A percentile compares a stretch with the other conserved stretches of the same genome.
Conservation (phyloP, 176 grass and related monocot genomes). For the Aegilops sharonensis region DNA sequence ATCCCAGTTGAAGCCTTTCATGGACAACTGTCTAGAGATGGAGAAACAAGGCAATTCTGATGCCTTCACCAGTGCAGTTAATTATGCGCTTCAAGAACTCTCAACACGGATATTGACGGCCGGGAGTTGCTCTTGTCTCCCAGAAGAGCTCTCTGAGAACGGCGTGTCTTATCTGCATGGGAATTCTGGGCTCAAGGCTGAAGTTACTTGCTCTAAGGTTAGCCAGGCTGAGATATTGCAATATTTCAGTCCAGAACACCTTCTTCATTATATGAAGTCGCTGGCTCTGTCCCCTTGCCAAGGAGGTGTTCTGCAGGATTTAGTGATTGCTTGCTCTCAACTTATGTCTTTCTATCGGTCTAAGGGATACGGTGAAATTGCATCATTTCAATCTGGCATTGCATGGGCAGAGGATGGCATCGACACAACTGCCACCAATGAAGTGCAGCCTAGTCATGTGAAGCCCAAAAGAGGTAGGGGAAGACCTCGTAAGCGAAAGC, state of each 20-base stretch:
- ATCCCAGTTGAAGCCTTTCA: conserved; percentile 64
- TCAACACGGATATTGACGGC: conserved; percentile 48
- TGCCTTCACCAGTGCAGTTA: conserved; percentile 43
- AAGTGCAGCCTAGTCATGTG: conserved; percentile 22
- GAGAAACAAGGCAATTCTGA: conserved; percentile 56
- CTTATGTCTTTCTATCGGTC: conserved; percentile 56
- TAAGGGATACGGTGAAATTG: conserved; percentile 52
- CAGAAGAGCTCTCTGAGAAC: conserved; percentile 31
- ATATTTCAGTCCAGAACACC: conserved; percentile 44
- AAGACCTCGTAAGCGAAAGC: conserved; percentile 25
- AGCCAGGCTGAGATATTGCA: conserved; percentile 30
- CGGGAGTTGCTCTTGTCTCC: conserved; percentile 55
- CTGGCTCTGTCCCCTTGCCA: conserved; percentile 42
- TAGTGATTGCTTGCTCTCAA: conserved; percentile 57
- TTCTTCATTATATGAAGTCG: conserved; percentile 45
- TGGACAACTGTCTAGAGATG: conserved; percentile 46
- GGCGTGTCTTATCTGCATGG: conserved; percentile 36
- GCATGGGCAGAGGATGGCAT: conserved; percentile 27
- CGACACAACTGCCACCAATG: not conserved
- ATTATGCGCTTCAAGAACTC: conserved; percentile 60
- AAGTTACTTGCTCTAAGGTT: conserved; percentile 33
- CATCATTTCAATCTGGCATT: conserved; percentile 29
- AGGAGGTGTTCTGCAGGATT: conserved; percentile 43
- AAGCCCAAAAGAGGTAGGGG: conserved; percentile 51
- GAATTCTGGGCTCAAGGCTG: conserved; percentile 52